These are phyloP conservation scores for Chrysoporthe puriensis DNA, from an alignment of 2,329 filamentous ascomycete species.

Conservation along the genomic window DNA sequence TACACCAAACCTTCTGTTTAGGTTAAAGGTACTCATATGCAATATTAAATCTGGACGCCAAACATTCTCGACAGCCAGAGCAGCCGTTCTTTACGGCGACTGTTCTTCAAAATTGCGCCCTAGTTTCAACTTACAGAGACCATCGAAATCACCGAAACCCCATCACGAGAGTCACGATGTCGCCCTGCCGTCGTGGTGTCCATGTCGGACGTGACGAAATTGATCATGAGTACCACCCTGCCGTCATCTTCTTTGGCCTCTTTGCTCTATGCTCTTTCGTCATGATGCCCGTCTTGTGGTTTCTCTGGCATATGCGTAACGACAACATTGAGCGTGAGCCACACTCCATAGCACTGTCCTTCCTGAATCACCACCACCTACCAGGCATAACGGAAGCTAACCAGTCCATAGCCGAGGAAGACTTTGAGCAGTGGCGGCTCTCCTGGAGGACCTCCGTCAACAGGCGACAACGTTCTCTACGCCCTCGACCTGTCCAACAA, in stretches of 20 bases:
- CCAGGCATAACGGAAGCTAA: not conserved
- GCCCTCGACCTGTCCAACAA: not conserved
- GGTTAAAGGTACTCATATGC: too few species aligned
- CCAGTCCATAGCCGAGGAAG: not conserved
- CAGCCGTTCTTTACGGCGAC: not conserved
- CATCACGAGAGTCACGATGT: not conserved
- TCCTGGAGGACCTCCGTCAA: not conserved
- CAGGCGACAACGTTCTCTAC: not conserved
- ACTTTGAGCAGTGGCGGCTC: not conserved
- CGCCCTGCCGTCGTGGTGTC: not conserved
- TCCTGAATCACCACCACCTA: not conserved
- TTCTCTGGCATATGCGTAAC: constrained; percentile 4
- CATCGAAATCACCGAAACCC: not conserved
- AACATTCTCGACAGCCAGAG: not conserved
- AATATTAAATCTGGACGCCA: too few species aligned
- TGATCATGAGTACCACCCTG: not conserved
- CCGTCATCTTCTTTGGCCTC: constrained; percentile 6
- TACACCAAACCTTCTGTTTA: too few species aligned
- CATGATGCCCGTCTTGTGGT: constrained; percentile 8
- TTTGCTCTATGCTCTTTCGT: not conserved
- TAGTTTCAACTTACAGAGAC: not conserved
- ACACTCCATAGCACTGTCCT: not conserved
- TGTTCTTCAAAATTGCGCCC: not conserved
- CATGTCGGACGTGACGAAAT: not conserved
- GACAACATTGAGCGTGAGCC: constrained; percentile 2